phyloP scores from a whole-genome alignment of 441 rosid species.

The Pelargonium australe region DNA sequence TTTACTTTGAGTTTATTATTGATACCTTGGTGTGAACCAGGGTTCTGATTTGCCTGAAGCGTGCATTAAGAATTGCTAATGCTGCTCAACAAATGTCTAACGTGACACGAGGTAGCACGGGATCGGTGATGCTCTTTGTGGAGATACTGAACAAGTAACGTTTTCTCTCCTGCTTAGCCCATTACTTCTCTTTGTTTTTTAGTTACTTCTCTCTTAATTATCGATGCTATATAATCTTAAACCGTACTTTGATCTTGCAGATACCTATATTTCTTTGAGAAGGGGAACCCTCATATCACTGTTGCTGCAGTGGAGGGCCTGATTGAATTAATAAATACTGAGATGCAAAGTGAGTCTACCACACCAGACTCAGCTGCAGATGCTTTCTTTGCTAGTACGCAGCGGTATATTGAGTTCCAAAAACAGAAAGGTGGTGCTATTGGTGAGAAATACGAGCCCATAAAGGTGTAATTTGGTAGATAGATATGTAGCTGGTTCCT shows the following conservation, averaged over 20 bases:
- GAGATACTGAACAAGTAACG: slow-evolving; percentile 90
- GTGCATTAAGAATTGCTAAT: slow-evolving; percentile 89
- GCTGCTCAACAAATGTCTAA: slow-evolving; percentile 87
- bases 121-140: slow-evolving; percentile 70
- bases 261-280: slow-evolving; percentile 87
- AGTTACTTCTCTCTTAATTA: not conserved
- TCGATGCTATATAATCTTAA: slow-evolving; percentile 4
- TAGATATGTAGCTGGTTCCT: not conserved
- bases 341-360: slow-evolving; percentile 65
- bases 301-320: slow-evolving; percentile 70
- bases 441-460: slow-evolving; percentile 68
- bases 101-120: slow-evolving; percentile 66
- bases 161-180: slow-evolving; percentile 10
- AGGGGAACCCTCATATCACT: slow-evolving; percentile 68
- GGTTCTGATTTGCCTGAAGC: slow-evolving; percentile 87
- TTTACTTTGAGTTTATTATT: not conserved
- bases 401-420: slow-evolving; percentile 78
- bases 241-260: slow-evolving; percentile 30
- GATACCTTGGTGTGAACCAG: slow-evolving; percentile 29
- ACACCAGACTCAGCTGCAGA: slow-evolving; percentile 58
- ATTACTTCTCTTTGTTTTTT: not conserved
- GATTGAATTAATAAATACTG: slow-evolving; percentile 63
- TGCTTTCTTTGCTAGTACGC: slow-evolving; percentile 77
- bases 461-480: slow-evolving; percentile 46
- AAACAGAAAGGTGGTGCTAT: slow-evolving; percentile 90